Evolutionary conservation across 1,139 yeast genomes (phyloP), one percentile per base, ranked within the genome.

Genomic region (Arxiozyma heterogenica): DNA sequence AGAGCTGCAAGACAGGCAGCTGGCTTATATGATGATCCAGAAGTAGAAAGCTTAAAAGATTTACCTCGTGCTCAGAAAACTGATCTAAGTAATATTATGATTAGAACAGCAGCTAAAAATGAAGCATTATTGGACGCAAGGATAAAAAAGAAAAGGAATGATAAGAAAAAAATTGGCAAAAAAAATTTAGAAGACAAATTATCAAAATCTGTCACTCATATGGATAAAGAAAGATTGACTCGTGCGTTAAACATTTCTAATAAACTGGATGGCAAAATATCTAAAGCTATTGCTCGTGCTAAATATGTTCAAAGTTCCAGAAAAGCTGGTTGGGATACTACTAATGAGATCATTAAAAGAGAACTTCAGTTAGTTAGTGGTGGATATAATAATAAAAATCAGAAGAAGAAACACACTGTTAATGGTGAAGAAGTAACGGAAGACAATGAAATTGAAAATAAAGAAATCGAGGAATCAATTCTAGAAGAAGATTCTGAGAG

Each of bases 1-100:
- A 79, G 93, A 72, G 90, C 90, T 6, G 91, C 93, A 4, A 81
- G 91, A 71, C 76, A 89, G 66, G 85, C 84, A 3, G 75, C 74
- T 53, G 69, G 73, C 42, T 74, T 70, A 7, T 52, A 30, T 17
- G 75, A 70, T 21, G 56, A 50, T 21, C 71, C 73, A 7, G 85
- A 80, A 59, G 77, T 77, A 15, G 77, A 75, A 58, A 75, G 77
- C 21, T 72, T 84, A 49, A 73, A 75, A 27, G 66, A 71, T 23
- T 66, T 83, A 23, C 84, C 88, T 42, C 79, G 84, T 66, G 73
- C 76, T 11, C 84, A 81, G 56, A 75, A 75, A 52, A 77, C 82
- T 34, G 86, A 81, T 57, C 73, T 82, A 23, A 74, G 82, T 30
- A 80, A 82, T 58, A 80, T 86, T 27, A 77, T 85, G 56, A 83